Conservation (phyloP, 768 basidiomycete species). For the Termitomyces bulborhizus region DNA sequence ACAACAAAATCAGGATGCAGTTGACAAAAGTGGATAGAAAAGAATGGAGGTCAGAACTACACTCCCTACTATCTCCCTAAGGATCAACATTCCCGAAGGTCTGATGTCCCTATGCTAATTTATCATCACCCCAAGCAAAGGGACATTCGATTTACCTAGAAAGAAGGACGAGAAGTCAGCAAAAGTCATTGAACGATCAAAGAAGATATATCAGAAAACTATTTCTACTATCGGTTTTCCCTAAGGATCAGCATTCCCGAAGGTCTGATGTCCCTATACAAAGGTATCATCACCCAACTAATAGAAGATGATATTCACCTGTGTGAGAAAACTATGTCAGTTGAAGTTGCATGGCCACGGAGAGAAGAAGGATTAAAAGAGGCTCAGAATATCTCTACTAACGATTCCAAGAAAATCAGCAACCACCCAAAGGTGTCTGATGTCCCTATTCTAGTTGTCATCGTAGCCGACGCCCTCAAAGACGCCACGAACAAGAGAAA, state of each 20-base stretch:
- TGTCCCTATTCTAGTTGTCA: conserved; percentile 38
- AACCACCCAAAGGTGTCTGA: conserved; percentile 38
- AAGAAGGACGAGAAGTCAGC: neutral
- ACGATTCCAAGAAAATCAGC: conserved; percentile 36
- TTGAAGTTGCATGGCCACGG: neutral
- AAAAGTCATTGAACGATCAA: neutral
- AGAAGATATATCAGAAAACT: conserved; percentile 13
- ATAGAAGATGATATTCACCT: conserved; percentile 32
- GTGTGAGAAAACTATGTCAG: conserved; percentile 14
- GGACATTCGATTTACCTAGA: conserved; percentile 30
- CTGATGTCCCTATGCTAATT: conserved; percentile 58
- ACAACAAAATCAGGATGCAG: neutral
- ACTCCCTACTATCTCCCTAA: conserved; percentile 34
- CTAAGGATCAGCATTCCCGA: conserved; percentile 51
- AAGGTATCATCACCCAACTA: conserved; percentile 31
- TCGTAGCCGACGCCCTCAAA: conserved; percentile 18
- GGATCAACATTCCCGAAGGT: conserved; percentile 57
- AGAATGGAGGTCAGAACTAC: conserved; percentile 23
- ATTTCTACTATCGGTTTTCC: conserved; percentile 40
- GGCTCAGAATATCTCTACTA: conserved; percentile 51
- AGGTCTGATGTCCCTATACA: conserved; percentile 66
- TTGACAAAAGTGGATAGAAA: neutral
- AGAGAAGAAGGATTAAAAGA: conserved; percentile 2
- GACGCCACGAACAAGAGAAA: neutral
- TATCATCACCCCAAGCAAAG: conserved; percentile 30